Evolutionary conservation across 2,329 filamentous ascomycete species (phyloP).

Genomic region (Xylariaceae sp.): DNA sequence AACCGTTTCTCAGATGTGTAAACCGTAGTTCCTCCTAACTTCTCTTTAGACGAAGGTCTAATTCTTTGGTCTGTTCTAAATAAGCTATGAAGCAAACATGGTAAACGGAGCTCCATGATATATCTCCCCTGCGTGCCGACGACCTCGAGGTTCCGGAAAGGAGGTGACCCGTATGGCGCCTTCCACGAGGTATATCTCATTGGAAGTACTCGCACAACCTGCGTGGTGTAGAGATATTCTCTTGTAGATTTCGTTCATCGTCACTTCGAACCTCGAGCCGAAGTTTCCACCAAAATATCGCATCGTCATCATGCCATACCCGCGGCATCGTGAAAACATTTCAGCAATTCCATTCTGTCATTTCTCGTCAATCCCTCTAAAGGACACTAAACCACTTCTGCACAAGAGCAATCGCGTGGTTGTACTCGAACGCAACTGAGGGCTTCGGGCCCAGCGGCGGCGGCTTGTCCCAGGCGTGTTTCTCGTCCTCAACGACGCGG

Average conservation of each 20-base stretch:
- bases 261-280: no score
- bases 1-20: not conserved
- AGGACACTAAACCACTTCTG: conserved; percentile 33
- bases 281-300: no score
- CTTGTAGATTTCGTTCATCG: no score
- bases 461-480: conserved; percentile 47
- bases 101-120: not conserved
- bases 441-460: conserved; percentile 41
- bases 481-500: conserved; percentile 42
- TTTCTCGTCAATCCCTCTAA: not conserved
- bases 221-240: not conserved
- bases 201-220: not conserved
- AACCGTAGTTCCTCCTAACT: not conserved
- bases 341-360: no score
- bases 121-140: not conserved
- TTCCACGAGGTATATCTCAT: not conserved
- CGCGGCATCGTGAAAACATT: no score
- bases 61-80: not conserved
- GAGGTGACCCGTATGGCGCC: no score
- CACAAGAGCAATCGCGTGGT: conserved; percentile 39
- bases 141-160: not conserved
- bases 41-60: not conserved
- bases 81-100: not conserved
- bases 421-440: conserved; percentile 43
- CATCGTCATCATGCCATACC: no score